phyloP scores from a whole-genome alignment of 2,329 filamentous ascomycete genomes.

The Neoscytalidium dimidiatum region DNA sequence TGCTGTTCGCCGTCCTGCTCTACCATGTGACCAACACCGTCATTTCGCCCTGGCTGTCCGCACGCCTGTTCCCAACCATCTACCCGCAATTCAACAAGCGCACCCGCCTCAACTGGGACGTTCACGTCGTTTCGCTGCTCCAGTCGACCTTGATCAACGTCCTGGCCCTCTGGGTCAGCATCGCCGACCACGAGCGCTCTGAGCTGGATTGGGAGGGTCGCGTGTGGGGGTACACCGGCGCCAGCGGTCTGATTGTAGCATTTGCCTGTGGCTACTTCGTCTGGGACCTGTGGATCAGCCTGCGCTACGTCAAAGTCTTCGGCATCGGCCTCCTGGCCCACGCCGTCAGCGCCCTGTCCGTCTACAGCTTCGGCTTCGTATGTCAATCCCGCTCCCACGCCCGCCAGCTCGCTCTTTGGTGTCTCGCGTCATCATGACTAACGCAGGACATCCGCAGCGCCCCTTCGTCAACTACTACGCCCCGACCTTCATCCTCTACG shows the following conservation, averaged over 20 bases:
- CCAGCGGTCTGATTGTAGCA: slow-evolving; percentile 71
- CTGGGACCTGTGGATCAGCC: slow-evolving; percentile 75
- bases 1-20: slow-evolving; percentile 64
- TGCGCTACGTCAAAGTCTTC: slow-evolving; percentile 69
- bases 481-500: slow-evolving; percentile 80
- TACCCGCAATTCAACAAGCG: slow-evolving; percentile 64
- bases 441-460: slow-evolving; percentile 52
- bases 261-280: slow-evolving; percentile 81
- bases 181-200: slow-evolving; percentile 65
- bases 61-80: slow-evolving; percentile 60
- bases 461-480: slow-evolving; percentile 86
- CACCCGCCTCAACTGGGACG: slow-evolving; percentile 79
- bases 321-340: slow-evolving; percentile 77
- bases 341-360: slow-evolving; percentile 70
- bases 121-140: slow-evolving; percentile 80
- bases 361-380: slow-evolving; percentile 80
- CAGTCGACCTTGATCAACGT: slow-evolving; percentile 73
- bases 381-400: slow-evolving; percentile 37
- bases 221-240: slow-evolving; percentile 77
- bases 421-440: not conserved
- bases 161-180: slow-evolving; percentile 74
- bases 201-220: slow-evolving; percentile 67
- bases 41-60: slow-evolving; percentile 68
- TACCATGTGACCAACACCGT: slow-evolving; percentile 70
- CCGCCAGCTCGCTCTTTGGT: not conserved